Evolutionary conservation across 768 basidiomycete genomes (phyloP).

Genomic region (Chalciporus pseudorubinellus): DNA sequence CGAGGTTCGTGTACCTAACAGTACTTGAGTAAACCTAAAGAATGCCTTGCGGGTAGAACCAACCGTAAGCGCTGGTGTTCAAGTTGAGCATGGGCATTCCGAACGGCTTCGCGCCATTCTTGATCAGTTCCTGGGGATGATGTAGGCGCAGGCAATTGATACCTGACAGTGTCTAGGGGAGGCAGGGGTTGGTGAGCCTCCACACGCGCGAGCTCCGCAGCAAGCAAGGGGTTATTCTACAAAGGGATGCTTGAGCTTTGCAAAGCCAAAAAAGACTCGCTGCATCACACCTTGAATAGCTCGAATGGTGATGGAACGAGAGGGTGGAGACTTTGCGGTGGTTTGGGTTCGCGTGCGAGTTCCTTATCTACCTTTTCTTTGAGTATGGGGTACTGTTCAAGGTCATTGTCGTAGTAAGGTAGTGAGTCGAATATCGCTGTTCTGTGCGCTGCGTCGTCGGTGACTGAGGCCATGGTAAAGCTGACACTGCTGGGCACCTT

Average conservation of each 20-base stretch:
- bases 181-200: slow-evolving; percentile 63
- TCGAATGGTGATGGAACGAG: slow-evolving; percentile 62
- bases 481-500: not conserved
- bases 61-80: slow-evolving; percentile 84
- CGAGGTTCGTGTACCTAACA: slow-evolving; percentile 75
- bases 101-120: slow-evolving; percentile 71
- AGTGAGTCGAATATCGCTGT: slow-evolving; percentile 70
- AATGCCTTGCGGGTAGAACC: slow-evolving; percentile 11
- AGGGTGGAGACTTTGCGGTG: slow-evolving; percentile 63
- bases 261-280: not conserved
- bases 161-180: slow-evolving; percentile 67
- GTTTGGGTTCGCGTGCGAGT: slow-evolving; percentile 66
- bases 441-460: slow-evolving; percentile 10
- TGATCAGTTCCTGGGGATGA: slow-evolving; percentile 63
- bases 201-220: slow-evolving; percentile 73
- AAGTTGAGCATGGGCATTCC: slow-evolving; percentile 78
- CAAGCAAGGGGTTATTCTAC: slow-evolving; percentile 67
- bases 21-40: slow-evolving; percentile 5
- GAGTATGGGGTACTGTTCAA: slow-evolving; percentile 69
- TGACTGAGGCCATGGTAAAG: slow-evolving; percentile 27
- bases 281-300: slow-evolving; percentile 61
- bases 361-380: slow-evolving; percentile 77
- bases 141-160: slow-evolving; percentile 69
- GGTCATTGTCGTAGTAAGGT: slow-evolving; percentile 93
- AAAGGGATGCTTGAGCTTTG: not conserved